Evolutionary conservation across 2,329 filamentous ascomycete species (phyloP), one percentile per base, ranked within the genome.

Genomic region (Lasiodiplodia citricola): DNA sequence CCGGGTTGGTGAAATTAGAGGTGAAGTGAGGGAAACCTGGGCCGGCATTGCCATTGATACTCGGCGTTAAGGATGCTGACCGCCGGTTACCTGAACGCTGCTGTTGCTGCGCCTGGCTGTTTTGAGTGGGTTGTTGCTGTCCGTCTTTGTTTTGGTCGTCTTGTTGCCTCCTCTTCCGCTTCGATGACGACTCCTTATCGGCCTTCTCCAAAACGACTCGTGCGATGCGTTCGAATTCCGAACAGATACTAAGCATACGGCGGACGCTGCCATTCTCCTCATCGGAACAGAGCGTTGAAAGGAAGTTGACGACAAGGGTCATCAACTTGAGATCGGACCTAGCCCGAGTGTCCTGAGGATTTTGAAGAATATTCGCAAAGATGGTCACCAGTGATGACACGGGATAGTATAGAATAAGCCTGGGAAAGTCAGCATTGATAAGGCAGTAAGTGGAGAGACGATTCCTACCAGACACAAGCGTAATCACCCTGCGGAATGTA

Each of bases 401-500:
- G 0, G 96, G 96, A 81, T 97, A 99, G 80, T 99, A 99, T 13
- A 98, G 84, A 72, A 97, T 93, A 76, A 99, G 87, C 93, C 87
- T 89, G 60, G 5, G 47, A 25, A 14, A 70, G 70, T 82, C 75
- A 83, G 79, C 50, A 37, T 18, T n/a, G 23, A n/a, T 37, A 11
- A 21, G 14, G 23, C 2, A 37, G 3, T 14, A 25, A 8, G 31
- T 13, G 13, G 13, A 10, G 14, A 50, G 13, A 25, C 54, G 21
- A 18, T 23, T 67, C 91, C 83, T 82, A 96, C 95, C 96, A 99
- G 65, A 98, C 94, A 80, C 94, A 97, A 60, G 92, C 91, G 76
- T 94, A 94, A 77, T 99, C 96, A 56, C 94, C 94, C 77, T 97
- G 94, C 0, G 96, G 96, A 58, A 98, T 94, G 78, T 98, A 98